These are phyloP conservation scores for Phytophthora nicotianae DNA, from an alignment of 352 stramenopile genomes.

Conservation along the genomic window DNA sequence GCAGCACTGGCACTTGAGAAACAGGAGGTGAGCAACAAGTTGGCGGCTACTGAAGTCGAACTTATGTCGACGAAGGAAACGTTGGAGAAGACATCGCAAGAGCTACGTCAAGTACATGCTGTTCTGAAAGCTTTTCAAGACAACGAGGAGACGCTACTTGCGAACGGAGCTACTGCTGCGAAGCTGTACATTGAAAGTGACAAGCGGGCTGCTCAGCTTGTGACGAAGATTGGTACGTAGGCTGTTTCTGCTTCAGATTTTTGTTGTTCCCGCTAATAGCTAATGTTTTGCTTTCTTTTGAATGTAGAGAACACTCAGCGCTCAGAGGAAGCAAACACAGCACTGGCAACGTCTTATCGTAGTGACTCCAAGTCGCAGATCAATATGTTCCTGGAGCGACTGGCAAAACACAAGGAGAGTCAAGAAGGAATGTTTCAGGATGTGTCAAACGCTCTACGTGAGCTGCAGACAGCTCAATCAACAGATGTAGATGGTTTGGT, in stretches of 20 bases:
- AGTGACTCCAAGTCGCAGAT: conserved; percentile 52
- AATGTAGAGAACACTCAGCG: conserved; percentile 49
- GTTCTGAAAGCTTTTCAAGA: conserved; percentile 51
- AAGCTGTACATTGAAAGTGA: conserved; percentile 69
- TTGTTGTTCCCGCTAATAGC: conserved; percentile 1
- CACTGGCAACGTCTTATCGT: conserved; percentile 49
- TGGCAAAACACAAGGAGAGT: conserved; percentile 55
- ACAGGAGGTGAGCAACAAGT: conserved; percentile 45
- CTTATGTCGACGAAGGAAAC: conserved; percentile 40
- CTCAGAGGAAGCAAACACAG: conserved; percentile 55
- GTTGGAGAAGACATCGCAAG: conserved; percentile 34
- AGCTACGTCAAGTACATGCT: conserved; percentile 34
- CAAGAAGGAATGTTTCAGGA: conserved; percentile 55
- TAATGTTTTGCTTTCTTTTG: conserved; percentile 9
- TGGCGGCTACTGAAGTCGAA: conserved; percentile 41
- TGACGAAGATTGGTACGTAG: conserved; percentile 59
- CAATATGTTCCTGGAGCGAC: conserved; percentile 44
- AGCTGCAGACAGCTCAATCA: conserved; percentile 54
- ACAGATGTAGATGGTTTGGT: conserved; percentile 48
- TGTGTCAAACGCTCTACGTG: conserved; percentile 46
- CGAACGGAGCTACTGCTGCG: conserved; percentile 52
- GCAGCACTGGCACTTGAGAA: conserved; percentile 50
- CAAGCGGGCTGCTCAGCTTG: conserved; percentile 43
- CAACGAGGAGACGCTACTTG: conserved; percentile 65
- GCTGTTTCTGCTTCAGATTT: not conserved